Evolutionary conservation across 1,284 basidiomycete species (phyloP).

Genomic region (Trichosporon sp.): DNA sequence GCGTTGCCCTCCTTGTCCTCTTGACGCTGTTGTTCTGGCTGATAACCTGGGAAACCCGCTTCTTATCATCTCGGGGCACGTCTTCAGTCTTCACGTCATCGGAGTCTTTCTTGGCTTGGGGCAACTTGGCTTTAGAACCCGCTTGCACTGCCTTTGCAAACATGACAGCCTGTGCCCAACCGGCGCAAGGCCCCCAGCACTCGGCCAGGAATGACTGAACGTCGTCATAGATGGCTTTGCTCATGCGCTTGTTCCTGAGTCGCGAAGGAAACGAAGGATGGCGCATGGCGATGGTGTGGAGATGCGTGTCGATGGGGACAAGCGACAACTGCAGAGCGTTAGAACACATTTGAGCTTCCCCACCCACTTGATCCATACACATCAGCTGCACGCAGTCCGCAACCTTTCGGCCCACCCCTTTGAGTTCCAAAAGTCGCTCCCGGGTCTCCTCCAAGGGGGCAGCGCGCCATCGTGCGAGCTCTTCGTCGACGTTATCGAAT

Average conservation of each 20-base stretch:
- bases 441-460: conserved; percentile 46
- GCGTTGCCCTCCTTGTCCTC: not conserved
- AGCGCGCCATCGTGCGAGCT: conserved; percentile 25
- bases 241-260: conserved; percentile 58
- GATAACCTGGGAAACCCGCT: not conserved
- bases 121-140: not conserved
- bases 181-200: conserved; percentile 79
- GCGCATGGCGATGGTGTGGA: conserved; percentile 77
- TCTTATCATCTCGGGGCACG: not conserved
- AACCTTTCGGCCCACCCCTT: conserved; percentile 93
- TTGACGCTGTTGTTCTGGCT: not conserved
- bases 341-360: not conserved
- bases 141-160: conserved; percentile 31
- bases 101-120: not conserved
- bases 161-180: conserved; percentile 84
- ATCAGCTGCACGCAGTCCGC: conserved; percentile 93
- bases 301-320: conserved; percentile 89
- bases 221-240: conserved; percentile 70
- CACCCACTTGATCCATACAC: conserved; percentile 79
- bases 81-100: not conserved
- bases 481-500: conserved; percentile 36
- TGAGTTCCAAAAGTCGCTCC: conserved; percentile 68
- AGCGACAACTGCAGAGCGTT: conserved; percentile 62
- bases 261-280: conserved; percentile 65
- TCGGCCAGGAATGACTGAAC: conserved; percentile 62